Percentiles rank a stretch among this genome's conserved stretches.
These are phyloP conservation scores for Pseudopithomyces chartarum DNA, from an alignment of 2,329 filamentous ascomycete genomes.

Conservation along the genomic window DNA sequence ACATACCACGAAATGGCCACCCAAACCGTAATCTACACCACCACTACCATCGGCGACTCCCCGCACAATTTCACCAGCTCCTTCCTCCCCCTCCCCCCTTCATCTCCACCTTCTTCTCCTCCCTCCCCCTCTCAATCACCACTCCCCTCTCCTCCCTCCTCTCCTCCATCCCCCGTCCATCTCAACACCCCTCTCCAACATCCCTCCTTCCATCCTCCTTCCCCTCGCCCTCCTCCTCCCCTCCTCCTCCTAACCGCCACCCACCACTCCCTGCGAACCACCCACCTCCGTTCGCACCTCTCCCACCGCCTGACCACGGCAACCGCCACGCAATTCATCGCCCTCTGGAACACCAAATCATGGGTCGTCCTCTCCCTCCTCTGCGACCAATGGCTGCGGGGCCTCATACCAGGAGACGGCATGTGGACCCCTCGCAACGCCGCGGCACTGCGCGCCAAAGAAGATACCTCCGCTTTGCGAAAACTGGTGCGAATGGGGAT, in stretches of 20 bases:
- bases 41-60: neutral
- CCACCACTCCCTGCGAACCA: too few relatives aligned
- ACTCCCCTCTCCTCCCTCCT: too few relatives aligned
- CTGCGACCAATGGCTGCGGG: neutral
- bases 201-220: neutral
- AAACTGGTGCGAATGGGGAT: constrained; percentile 18
- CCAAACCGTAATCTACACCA: too few relatives aligned
- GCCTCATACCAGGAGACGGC: neutral
- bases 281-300: too few relatives aligned
- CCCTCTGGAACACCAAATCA: neutral
- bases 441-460: neutral
- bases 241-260: neutral
- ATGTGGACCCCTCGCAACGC: neutral
- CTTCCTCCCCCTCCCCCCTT: too few relatives aligned
- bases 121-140: too few relatives aligned
- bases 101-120: too few relatives aligned
- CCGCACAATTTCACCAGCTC: too few relatives aligned
- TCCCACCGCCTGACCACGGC: too few relatives aligned
- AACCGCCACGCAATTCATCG: neutral
- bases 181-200: too few relatives aligned
- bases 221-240: neutral
- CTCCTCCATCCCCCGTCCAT: too few relatives aligned
- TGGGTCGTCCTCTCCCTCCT: neutral
- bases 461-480: constrained; percentile 8
- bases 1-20: too few relatives aligned